phyloP scores from a whole-genome alignment of 2,329 filamentous ascomycete species.

The Cryphonectria naterciae region DNA sequence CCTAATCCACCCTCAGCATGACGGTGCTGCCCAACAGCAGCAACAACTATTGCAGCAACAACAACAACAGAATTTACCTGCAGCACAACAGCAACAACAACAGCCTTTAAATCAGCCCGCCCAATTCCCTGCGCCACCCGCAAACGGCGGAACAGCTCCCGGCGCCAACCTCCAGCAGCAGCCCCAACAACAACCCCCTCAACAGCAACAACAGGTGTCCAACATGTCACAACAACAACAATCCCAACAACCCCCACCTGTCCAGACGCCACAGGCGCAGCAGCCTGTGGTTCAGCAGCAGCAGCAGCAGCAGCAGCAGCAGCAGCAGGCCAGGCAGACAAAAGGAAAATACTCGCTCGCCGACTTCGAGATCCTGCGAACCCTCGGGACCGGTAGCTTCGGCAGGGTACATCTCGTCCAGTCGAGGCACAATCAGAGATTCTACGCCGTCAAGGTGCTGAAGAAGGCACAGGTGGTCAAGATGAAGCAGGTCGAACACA shows the following conservation, averaged over 20 bases:
- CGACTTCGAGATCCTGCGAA: conserved; percentile 89
- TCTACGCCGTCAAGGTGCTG: conserved; percentile 97
- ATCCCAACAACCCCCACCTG: conserved; percentile 36
- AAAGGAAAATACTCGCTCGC: conserved; percentile 96
- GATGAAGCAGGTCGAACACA: conserved; percentile 99
- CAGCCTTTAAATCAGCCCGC: conserved; percentile 26
- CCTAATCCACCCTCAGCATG: conserved; percentile 70
- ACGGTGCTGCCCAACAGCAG: conserved; percentile 44
- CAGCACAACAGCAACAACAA: conserved; percentile 30
- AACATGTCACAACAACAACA: conserved; percentile 36
- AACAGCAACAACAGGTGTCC: conserved; percentile 19
- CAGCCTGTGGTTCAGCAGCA: conserved; percentile 29
- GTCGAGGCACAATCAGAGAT: conserved; percentile 96
- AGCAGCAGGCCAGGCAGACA: conserved; percentile 65
- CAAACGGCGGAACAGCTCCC: conserved; percentile 35
- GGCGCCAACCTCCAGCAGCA: conserved; percentile 14
- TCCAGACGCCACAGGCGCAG: conserved; percentile 33
- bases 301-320: conserved; percentile 36
- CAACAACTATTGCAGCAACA: conserved; percentile 33
- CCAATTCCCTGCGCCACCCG: conserved; percentile 33
- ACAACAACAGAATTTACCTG: conserved; percentile 24
- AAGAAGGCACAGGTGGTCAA: conserved; percentile 99
- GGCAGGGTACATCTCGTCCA: conserved; percentile 95
- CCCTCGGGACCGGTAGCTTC: conserved; percentile 94
- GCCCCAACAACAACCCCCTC: conserved; percentile 13